phyloP scores from a whole-genome alignment of 2,329 filamentous ascomycete species.

The Podosphaera xanthii region DNA sequence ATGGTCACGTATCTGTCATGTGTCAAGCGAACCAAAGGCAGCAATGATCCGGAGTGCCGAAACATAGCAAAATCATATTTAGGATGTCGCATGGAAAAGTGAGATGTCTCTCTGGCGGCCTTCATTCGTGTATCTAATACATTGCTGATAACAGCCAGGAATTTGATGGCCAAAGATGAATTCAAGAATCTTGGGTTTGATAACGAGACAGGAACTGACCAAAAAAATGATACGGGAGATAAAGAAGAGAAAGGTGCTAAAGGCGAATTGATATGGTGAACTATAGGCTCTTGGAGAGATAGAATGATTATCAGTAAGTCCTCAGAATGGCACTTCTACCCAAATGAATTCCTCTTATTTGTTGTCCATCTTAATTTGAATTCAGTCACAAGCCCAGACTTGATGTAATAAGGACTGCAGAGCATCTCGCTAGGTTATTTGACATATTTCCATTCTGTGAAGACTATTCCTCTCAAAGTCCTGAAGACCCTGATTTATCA shows the following conservation, averaged over 20 bases:
- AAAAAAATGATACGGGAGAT: slow-evolving; percentile 5
- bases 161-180: slow-evolving; percentile 87
- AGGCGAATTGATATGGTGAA: slow-evolving; percentile 13
- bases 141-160: slow-evolving; percentile 26
- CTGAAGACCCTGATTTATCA: no score
- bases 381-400: no score
- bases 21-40: slow-evolving; percentile 60
- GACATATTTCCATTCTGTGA: no score
- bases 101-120: slow-evolving; percentile 15
- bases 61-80: slow-evolving; percentile 73
- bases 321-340: no score
- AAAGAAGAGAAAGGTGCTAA: slow-evolving; percentile 9
- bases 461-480: no score
- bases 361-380: no score
- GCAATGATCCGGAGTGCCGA: slow-evolving; percentile 72
- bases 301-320: no score
- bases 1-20: slow-evolving; percentile 74
- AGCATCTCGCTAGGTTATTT: no score
- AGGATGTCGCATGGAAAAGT: slow-evolving; percentile 86
- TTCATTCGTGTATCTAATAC: neutral
- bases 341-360: no score
- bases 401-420: no score
- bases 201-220: slow-evolving; percentile 11
- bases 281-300: no score
- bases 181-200: slow-evolving; percentile 79